Evolutionary conservation across 1,139 yeast species (phyloP), one percentile per base, ranked within the genome.

Genomic region (Blastobotrys indianensis): DNA sequence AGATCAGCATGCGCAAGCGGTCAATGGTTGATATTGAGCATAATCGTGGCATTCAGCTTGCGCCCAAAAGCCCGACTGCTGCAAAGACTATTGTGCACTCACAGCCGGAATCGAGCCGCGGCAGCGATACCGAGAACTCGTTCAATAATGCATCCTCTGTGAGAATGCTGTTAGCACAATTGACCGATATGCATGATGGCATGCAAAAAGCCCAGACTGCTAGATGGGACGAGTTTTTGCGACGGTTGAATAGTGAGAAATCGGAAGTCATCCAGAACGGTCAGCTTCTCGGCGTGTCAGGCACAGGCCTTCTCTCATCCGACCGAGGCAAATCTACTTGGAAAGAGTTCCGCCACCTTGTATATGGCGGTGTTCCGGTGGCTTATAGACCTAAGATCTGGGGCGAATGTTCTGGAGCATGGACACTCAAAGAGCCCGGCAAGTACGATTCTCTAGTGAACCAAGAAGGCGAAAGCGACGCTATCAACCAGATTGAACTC

Each of bases 381-480:
- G 70, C 70, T 15, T 69, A 74, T 48, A 63, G 82, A 8, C 66
- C 76, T 28, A 63, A 66, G 39, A 64, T 78, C 15, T 78, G 83
- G 84, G 62, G 72, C 13, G 80, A 78, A 51, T 65, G 80, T 29
- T 70, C 76, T 1, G 82, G 82, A 0, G 78, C 80, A 0, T 67
- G 68, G 48, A 64, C 66, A 43, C 53, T 74, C 3, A 65, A 66
- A 44, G 70, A 72, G 3, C 78, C 80, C 4, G 80, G 80, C 0
- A 76, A 75, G 42, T 79, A 74, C 54, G 72, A 71, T 41, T 51
- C 47, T 12, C 53, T 66, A 32, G 49, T 57, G 15, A 48, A 39
- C 46, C 57, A 46, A n/a, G 46, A 50, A 1, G 54, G 50, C 16
- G 45, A 49, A n/a, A 45, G 42, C 10, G 55, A 54, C 25, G 70